Percentiles rank a stretch among this genome's conserved stretches.
phyloP scores from a whole-genome alignment of 1,284 basidiomycete genomes.

The Tremellales sp. region DNA sequence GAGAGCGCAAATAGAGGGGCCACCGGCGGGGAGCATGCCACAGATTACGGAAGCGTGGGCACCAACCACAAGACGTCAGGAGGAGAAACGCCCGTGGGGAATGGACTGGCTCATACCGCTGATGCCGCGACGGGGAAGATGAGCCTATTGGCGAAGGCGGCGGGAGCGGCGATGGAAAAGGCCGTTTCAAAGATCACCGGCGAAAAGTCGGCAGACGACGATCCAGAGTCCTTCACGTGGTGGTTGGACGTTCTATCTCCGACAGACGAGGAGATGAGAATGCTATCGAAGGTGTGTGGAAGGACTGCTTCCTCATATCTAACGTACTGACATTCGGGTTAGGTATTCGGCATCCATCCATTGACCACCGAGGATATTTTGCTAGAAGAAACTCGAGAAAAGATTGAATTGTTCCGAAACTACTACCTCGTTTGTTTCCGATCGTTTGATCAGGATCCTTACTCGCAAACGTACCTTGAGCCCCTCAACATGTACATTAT shows the following conservation, averaged over 20 bases:
- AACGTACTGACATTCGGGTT: not conserved
- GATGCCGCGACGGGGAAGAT: slow-evolving; percentile 22
- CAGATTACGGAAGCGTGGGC: slow-evolving; percentile 6
- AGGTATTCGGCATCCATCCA: slow-evolving; percentile 97
- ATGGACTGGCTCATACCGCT: slow-evolving; percentile 11
- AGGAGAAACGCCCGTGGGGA: slow-evolving; percentile 22
- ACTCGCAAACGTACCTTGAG: slow-evolving; percentile 95
- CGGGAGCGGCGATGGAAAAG: slow-evolving; percentile 21
- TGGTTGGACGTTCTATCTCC: slow-evolving; percentile 95
- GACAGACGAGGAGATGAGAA: slow-evolving; percentile 97
- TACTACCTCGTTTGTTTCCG: slow-evolving; percentile 99
- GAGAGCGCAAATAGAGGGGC: slow-evolving; percentile 2
- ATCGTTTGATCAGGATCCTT: slow-evolving; percentile 97
- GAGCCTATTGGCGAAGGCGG: slow-evolving; percentile 32
- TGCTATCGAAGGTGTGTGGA: slow-evolving; percentile 73
- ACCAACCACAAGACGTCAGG: slow-evolving; percentile 8
- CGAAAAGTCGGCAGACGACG: slow-evolving; percentile 36
- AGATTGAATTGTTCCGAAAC: slow-evolving; percentile 98
- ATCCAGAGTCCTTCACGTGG: slow-evolving; percentile 79
- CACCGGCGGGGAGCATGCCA: slow-evolving; percentile 3
- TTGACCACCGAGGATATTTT: slow-evolving; percentile 98
- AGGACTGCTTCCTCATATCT: slow-evolving; percentile 4
- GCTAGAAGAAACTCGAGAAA: slow-evolving; percentile 99
- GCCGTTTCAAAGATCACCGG: slow-evolving; percentile 9
- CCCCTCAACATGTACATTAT: slow-evolving; percentile 99